phyloP scores from a whole-genome alignment of 306 rosid genomes.

The Ormosia emarginata region DNA sequence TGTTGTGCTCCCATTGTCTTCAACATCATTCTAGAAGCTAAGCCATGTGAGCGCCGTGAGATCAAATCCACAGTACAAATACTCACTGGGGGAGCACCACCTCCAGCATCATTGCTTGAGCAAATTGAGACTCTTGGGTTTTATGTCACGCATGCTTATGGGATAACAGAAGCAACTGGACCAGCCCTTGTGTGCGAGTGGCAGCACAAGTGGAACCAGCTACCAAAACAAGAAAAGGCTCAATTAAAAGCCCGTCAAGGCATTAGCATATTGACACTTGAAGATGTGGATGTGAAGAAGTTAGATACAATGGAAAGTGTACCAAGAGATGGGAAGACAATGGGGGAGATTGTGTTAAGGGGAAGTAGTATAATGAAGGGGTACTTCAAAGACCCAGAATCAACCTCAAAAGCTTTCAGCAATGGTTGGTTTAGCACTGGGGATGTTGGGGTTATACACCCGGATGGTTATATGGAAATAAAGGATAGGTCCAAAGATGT shows the following conservation, averaged over 20 bases:
- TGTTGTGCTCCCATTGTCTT: conserved; percentile 71
- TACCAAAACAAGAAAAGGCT: conserved; percentile 36
- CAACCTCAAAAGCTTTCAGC: conserved; percentile 42
- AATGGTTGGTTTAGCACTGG: conserved; percentile 69
- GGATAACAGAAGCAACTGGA: conserved; percentile 68
- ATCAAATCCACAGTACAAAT: conserved; percentile 31
- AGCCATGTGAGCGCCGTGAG: neutral
- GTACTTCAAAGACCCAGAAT: conserved; percentile 44
- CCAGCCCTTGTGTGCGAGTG: conserved; percentile 70
- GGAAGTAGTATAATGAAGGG: conserved; percentile 72
- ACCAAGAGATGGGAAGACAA: conserved; percentile 45
- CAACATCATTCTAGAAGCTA: conserved; percentile 54
- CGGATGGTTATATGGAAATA: conserved; percentile 64
- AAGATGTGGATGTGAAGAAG: conserved; percentile 60
- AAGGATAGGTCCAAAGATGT: conserved; percentile 71
- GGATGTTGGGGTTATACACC: conserved; percentile 61
- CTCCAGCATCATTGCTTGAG: conserved; percentile 48
- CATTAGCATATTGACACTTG: conserved; percentile 38
- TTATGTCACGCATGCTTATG: conserved; percentile 65
- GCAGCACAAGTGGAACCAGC: conserved; percentile 50
- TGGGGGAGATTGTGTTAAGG: conserved; percentile 65
- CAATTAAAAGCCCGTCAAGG: conserved; percentile 65
- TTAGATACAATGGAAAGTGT: conserved; percentile 53
- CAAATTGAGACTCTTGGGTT: conserved; percentile 56
- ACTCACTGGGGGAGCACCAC: conserved; percentile 72